Evolutionary conservation across 345 rosid species (phyloP).

Genomic region (Angophora floribunda): DNA sequence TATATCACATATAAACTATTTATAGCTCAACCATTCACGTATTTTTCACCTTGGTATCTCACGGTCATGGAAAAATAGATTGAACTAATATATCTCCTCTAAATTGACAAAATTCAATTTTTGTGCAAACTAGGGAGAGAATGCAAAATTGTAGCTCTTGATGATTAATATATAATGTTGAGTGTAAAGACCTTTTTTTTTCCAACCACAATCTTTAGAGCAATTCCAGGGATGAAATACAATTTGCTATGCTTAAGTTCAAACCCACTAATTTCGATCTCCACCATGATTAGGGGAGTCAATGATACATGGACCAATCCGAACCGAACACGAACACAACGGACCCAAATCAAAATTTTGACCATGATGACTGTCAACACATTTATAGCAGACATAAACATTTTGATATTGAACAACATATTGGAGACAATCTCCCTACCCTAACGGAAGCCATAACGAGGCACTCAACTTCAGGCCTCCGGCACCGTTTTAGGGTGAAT

Average conservation of each 20-base stretch:
- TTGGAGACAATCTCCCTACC: neutral
- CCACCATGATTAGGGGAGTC: neutral
- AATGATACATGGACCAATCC: neutral
- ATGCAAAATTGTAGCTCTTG: neutral
- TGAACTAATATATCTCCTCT: neutral
- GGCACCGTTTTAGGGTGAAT: neutral
- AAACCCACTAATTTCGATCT: neutral
- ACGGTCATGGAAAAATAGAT: neutral
- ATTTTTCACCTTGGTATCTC: neutral
- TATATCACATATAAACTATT: too few species aligned
- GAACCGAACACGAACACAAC: fast-evolving
- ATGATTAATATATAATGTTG: neutral
- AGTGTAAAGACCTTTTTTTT: neutral
- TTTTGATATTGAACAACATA: neutral
- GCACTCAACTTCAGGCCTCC: neutral
- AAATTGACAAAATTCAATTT: neutral
- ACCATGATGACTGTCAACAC: neutral
- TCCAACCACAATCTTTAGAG: neutral
- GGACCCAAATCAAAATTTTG: neutral
- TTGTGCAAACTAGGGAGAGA: neutral
- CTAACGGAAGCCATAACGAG: neutral
- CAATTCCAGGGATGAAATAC: neutral
- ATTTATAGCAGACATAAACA: neutral
- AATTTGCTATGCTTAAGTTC: neutral
- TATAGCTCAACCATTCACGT: neutral